phyloP scores from a whole-genome alignment of 2,329 filamentous ascomycete genomes.

The Fusarium palustre region DNA sequence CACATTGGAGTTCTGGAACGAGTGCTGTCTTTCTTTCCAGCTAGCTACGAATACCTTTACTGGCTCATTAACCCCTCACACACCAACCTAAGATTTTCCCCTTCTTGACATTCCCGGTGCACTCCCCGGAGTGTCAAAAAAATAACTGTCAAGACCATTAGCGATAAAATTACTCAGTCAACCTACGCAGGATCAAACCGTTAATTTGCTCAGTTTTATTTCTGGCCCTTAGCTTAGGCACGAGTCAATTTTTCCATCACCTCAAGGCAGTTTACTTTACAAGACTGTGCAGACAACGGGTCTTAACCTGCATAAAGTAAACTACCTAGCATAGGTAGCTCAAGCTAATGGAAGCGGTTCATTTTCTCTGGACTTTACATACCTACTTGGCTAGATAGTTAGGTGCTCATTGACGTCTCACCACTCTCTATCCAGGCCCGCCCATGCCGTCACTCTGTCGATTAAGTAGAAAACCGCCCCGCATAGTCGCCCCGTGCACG shows the following conservation, averaged over 20 bases:
- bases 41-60: background rate
- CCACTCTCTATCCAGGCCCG: slow-evolving; percentile 20
- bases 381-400: too few relatives aligned
- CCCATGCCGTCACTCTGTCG: slow-evolving; percentile 46
- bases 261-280: slow-evolving; percentile 17
- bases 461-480: slow-evolving; percentile 45
- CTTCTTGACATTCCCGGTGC: slow-evolving; percentile 7
- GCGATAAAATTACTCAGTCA: background rate
- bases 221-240: background rate
- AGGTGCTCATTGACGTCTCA: slow-evolving; percentile 34
- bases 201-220: background rate
- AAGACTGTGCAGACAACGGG: background rate
- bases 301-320: slow-evolving; percentile 8
- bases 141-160: background rate
- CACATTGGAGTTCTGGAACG: slow-evolving; percentile 40
- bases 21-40: slow-evolving; percentile 16
- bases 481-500: slow-evolving; percentile 40
- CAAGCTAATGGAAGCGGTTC: slow-evolving; percentile 31
- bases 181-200: background rate
- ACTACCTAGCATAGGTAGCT: background rate
- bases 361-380: slow-evolving; percentile 22
- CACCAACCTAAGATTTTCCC: slow-evolving; percentile 28
- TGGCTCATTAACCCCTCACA: slow-evolving; percentile 43
- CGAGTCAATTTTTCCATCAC: background rate
- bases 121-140: background rate